Evolutionary conservation across 208 protist species (phyloP), one percentile per base, ranked within the genome.

Genomic region (Acanthamoeba healyi): DNA sequence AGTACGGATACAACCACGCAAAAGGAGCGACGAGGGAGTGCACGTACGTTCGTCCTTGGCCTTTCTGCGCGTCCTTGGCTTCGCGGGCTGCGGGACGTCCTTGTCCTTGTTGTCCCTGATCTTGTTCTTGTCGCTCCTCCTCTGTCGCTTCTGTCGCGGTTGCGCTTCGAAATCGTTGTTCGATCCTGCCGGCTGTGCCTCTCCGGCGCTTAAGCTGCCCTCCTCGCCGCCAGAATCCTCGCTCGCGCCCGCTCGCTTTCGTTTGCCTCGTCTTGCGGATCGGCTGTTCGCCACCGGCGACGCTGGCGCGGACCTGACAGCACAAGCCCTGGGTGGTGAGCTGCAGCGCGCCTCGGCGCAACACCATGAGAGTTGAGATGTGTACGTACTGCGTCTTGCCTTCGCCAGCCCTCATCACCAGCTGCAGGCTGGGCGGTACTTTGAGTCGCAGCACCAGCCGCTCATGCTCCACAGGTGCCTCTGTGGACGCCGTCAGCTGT

Each of bases 401-500:
- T 19, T 54, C 49, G 49, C 49, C 49, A 77, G 38, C 12, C 1
- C 34, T 7, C 29, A 77, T 44, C 38, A 42, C 67, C 32, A 40
- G 1, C 38, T 77, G 67, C 17, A 77, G 67, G 38, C 38, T 12
- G 67, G 38, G 67, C 67, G 67, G 67, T 0, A 77, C 67, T 29
- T 77, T 77, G 5, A 77, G 67, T 12, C 67, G 67, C 67, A 77
- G 29, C 67, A 77, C 14, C 29, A 77, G 67, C 67, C 42, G 36
- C 34, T 42, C 67, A 14, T 77, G 14, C 15, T 22, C 67, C 19
- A 38, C 32, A 22, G 67, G 29, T 38, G 67, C 67, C 38, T 77
- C 67, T 19, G 67, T 29, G 14, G 56, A 15, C 24, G 56, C 56
- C 56, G 17, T 63, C 22, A 54, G 26, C 24, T 63, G 17, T 15